A percentile compares a stretch with the other conserved stretches of the same genome.
Evolutionary conservation across 768 basidiomycete species (phyloP).

Genomic region (Chiua virens): DNA sequence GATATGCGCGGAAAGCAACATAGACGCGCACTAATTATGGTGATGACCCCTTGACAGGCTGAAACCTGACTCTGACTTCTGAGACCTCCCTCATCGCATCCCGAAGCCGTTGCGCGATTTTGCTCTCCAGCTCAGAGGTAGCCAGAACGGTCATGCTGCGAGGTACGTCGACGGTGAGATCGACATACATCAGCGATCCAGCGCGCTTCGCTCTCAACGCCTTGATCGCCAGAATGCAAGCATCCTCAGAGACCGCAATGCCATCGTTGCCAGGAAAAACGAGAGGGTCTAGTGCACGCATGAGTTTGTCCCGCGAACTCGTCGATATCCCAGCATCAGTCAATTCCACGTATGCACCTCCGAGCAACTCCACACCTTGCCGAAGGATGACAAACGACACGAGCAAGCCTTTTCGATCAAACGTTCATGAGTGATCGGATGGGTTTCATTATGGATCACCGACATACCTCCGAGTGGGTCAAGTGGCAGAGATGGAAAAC

Average conservation of each 20-base stretch:
- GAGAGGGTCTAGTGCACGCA: constrained; percentile 57
- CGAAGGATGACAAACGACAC: constrained; percentile 88
- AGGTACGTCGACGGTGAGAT: constrained; percentile 75
- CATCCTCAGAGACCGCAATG: constrained; percentile 1
- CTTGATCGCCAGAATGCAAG: constrained; percentile 44
- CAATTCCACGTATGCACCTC: constrained; percentile 75
- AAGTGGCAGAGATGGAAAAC: constrained; percentile 81
- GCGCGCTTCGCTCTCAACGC: constrained; percentile 72
- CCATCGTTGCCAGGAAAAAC: constrained; percentile 33
- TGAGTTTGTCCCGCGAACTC: constrained; percentile 51
- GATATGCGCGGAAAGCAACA: background rate
- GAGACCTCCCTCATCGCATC: constrained; percentile 61
- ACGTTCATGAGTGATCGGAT: constrained; percentile 7
- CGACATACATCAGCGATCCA: constrained; percentile 81
- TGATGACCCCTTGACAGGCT: constrained; percentile 37
- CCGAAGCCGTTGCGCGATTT: constrained; percentile 57
- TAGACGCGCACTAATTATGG: background rate
- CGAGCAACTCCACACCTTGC: constrained; percentile 69
- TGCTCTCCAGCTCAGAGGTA: constrained; percentile 57
- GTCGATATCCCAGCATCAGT: constrained; percentile 79
- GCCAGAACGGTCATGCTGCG: constrained; percentile 55
- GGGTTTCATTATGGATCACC: background rate
- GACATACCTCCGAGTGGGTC: constrained; percentile 89
- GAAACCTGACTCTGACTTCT: constrained; percentile 71
- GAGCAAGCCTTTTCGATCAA: constrained; percentile 55